Conservation (phyloP, 345 rosid species). For the Conringia planisiliqua region DNA sequence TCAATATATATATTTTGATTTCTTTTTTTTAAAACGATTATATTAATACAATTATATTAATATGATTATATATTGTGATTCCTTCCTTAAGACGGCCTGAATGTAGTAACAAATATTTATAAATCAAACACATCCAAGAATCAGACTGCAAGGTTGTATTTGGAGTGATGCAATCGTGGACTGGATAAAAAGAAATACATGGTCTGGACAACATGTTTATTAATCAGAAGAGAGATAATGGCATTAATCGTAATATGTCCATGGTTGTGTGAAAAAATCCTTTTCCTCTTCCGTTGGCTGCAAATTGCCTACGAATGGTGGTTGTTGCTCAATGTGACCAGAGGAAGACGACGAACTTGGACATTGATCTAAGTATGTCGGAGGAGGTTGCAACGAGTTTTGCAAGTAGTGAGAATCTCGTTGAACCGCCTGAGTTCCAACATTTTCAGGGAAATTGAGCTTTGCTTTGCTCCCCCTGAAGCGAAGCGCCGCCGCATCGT, state of each 20-base stretch:
- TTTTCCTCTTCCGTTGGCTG: not conserved
- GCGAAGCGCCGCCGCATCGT: slow-evolving; percentile 69
- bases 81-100: too few species aligned
- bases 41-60: too few species aligned
- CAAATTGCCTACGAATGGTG: not conserved
- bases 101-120: not conserved
- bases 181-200: not conserved
- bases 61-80: too few species aligned
- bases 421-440: not conserved
- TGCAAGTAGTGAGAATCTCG: not conserved
- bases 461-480: slow-evolving; percentile 84
- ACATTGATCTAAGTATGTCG: not conserved
- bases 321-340: not conserved
- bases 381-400: not conserved
- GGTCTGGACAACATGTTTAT: not conserved
- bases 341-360: not conserved
- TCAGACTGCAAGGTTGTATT: not conserved
- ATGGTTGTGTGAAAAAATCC: not conserved
- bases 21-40: too few species aligned
- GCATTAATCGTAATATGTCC: not conserved
- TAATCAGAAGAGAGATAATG: not conserved
- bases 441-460: slow-evolving; percentile 20
- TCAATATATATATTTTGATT: too few species aligned
- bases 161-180: not conserved
- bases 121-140: not conserved